These are phyloP conservation scores for Boletus sp. DNA, from an alignment of 768 basidiomycete species.

Conservation along the genomic window DNA sequence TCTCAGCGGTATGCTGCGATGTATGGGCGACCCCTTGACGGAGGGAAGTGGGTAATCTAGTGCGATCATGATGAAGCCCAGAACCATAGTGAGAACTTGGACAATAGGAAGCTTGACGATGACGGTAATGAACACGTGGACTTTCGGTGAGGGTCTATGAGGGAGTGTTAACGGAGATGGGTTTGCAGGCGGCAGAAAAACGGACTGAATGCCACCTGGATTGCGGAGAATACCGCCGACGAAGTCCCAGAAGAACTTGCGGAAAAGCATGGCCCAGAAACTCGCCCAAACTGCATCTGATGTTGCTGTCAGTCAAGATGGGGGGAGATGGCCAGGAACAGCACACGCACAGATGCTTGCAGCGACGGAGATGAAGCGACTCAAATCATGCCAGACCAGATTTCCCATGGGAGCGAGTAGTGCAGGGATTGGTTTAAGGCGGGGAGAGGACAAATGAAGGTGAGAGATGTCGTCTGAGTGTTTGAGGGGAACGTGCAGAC, in stretches of 20 bases:
- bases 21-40: conserved; percentile 50
- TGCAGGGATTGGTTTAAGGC: not conserved
- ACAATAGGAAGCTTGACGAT: conserved; percentile 79
- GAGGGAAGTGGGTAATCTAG: conserved; percentile 71
- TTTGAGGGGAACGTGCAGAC: no score
- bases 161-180: not conserved
- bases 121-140: conserved; percentile 61
- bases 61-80: conserved; percentile 56
- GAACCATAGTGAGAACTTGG: conserved; percentile 61
- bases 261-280: conserved; percentile 77
- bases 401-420: conserved; percentile 57
- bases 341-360: conserved; percentile 66
- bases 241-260: conserved; percentile 98
- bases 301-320: conserved; percentile 8
- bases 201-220: conserved; percentile 78
- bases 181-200: conserved; percentile 13
- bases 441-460: not conserved
- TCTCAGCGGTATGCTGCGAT: conserved; percentile 63
- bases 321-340: not conserved
- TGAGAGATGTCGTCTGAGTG: conserved; percentile 11
- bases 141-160: conserved; percentile 55
- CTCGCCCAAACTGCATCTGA: conserved; percentile 77
- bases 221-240: conserved; percentile 74
- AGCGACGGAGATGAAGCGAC: conserved; percentile 63
- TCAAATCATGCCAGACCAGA: conserved; percentile 77